Evolutionary conservation across 768 basidiomycete species (phyloP).

Genomic region (Mycena metata): DNA sequence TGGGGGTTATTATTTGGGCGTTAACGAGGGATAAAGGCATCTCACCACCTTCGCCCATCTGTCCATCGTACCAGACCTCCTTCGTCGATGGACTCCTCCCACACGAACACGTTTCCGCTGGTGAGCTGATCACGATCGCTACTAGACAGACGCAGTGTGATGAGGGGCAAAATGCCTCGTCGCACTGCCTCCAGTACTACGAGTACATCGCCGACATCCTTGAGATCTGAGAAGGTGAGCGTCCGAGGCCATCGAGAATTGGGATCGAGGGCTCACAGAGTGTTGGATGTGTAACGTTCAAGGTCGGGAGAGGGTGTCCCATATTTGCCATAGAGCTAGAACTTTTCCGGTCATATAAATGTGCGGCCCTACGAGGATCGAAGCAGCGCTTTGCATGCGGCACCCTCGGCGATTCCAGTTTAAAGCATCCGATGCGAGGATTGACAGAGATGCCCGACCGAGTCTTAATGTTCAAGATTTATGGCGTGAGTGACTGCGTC

Average conservation of each 20-base stretch:
- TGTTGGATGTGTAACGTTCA: conserved; percentile 21
- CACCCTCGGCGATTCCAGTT: conserved; percentile 26
- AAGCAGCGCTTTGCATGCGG: conserved; percentile 4
- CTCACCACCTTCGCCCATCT: conserved; percentile 69
- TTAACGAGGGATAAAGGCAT: not conserved
- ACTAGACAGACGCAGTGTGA: conserved; percentile 61
- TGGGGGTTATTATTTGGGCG: not conserved
- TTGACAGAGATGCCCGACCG: conserved; percentile 2
- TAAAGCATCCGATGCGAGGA: conserved; percentile 23
- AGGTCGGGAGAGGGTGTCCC: not conserved
- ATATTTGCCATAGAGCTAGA: not conserved
- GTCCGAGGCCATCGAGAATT: not conserved
- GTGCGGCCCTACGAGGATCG: not conserved
- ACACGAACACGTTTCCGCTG: conserved; percentile 71
- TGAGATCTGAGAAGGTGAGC: conserved; percentile 55
- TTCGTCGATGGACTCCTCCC: conserved; percentile 71
- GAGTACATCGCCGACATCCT: conserved; percentile 67
- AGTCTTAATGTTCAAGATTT: conserved; percentile 12
- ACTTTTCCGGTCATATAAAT: not conserved
- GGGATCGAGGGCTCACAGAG: conserved; percentile 16
- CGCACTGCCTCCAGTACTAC: conserved; percentile 70
- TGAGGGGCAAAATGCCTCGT: conserved; percentile 62
- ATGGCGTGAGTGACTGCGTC: conserved; percentile 25
- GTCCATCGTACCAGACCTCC: conserved; percentile 68
- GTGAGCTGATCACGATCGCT: conserved; percentile 63